Base-by-base conservation (phyloP, 2,329 filamentous ascomycete species). In the Aspergillus brunneoviolaceus region DNA sequence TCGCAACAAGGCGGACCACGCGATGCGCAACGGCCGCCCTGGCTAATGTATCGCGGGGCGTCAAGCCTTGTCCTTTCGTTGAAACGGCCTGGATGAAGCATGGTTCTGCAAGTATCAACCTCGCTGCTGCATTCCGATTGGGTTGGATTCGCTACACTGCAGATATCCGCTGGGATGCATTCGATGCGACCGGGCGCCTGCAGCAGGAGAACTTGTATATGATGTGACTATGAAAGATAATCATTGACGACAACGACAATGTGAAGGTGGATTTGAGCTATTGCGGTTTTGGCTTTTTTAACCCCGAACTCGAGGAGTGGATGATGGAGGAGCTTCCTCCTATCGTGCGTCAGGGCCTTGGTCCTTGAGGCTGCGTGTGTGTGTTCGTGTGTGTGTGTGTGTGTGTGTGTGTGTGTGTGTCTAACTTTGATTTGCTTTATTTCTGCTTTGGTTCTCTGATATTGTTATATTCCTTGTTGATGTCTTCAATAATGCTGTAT, bases 11-110 rank as follows among this genome's bases (percentile, higher is more conserved):
- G 69, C 74, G 69, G 74, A 72, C 58, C 63, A 75, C 70, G 73
- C 70, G 58, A 79, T 79, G 75, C 74, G 70, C 66, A 69, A 76
- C 67, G 72, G 72, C 65, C 64, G 63, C 65, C 53, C 66, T 49
- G 61, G 57, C 16, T 61, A 48, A 61, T 42, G 52, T 53, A 31
- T 60, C 47, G 42, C 55, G 58, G 49, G 47, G 48, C 39, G 21
- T 47, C 51, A 56, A 31, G 47, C 49, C 51, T 58, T 57, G 48
- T 55, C 58, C 19, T 49, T 42, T 35, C 29, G n/a, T 23, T 45
- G 55, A 53, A 49, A 25, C 35, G 49, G 45, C 45, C 45, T 39
- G 49, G 29, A 48, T 23, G 25, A 39, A 39, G 27, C 49, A 51
- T 33, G 49, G 51, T 52, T 35, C 16, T 51, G 21, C 42, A 33